Percentiles rank a stretch among this genome's conserved stretches.
Conservation (phyloP, 768 basidiomycete species). For the Lentinula detonsa region DNA sequence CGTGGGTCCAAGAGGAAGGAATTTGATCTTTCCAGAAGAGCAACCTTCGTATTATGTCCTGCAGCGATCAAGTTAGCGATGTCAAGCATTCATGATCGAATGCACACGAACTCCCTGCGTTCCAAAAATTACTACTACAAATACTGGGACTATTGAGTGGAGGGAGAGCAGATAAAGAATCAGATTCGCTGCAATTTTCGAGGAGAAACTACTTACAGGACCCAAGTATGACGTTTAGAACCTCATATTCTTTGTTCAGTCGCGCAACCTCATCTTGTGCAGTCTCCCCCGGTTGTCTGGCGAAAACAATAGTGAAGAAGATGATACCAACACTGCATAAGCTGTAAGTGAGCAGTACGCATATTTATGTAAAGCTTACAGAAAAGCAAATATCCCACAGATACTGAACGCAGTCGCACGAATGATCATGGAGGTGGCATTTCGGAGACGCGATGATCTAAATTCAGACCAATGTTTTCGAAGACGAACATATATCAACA, state of each 20-base stretch:
- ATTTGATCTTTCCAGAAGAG: background rate
- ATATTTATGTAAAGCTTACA: background rate
- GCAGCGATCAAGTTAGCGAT: background rate
- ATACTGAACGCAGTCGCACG: background rate
- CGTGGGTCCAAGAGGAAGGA: background rate
- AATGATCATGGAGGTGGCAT: background rate
- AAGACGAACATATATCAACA: background rate
- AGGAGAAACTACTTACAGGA: background rate
- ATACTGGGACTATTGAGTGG: background rate
- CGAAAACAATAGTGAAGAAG: background rate
- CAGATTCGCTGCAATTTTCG: background rate
- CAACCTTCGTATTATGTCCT: background rate
- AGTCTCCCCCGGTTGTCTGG: background rate
- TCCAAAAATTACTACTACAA: background rate
- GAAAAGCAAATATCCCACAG: background rate
- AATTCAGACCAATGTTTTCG: conserved; percentile 1
- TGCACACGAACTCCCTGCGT: background rate
- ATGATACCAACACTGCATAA: background rate
- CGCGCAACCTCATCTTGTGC: background rate
- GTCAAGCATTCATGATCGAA: background rate
- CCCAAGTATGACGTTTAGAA: background rate
- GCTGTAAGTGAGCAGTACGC: background rate
- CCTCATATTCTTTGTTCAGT: background rate
- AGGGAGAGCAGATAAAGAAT: background rate
- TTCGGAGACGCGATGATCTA: background rate